A percentile compares a stretch with the other conserved stretches of the same genome.
Conservation (phyloP, 1,139 yeast species). For the Wickerhamomyces sp. region DNA sequence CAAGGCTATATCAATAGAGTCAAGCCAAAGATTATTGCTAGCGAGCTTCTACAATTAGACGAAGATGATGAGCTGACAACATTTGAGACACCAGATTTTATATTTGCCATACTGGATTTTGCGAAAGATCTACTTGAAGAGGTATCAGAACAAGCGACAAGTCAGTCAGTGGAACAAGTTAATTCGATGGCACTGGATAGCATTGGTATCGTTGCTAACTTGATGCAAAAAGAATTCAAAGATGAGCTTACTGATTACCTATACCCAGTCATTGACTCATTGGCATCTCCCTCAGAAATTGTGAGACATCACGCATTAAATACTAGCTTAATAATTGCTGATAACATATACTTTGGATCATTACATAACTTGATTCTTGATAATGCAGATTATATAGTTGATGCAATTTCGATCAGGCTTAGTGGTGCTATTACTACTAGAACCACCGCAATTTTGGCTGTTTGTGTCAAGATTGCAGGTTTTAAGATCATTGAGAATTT, state of each 20-base stretch:
- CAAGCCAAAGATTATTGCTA: conserved; percentile 12
- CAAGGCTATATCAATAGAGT: conserved; percentile 17
- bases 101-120: conserved; percentile 26
- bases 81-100: conserved; percentile 15
- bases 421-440: conserved; percentile 73
- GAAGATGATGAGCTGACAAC: conserved; percentile 10
- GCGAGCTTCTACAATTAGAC: conserved; percentile 27
- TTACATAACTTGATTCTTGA: conserved; percentile 51
- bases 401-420: conserved; percentile 63
- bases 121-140: conserved; percentile 24
- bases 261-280: conserved; percentile 49
- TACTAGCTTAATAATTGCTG: conserved; percentile 44
- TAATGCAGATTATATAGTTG: conserved; percentile 79
- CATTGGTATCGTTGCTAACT: conserved; percentile 34
- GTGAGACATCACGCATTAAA: conserved; percentile 44
- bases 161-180: conserved; percentile 9
- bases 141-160: conserved; percentile 14
- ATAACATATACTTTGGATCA: conserved; percentile 52
- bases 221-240: conserved; percentile 35
- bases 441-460: conserved; percentile 63
- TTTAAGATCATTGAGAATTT: conserved; percentile 58
- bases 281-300: conserved; percentile 43
- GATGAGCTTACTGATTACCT: conserved; percentile 50
- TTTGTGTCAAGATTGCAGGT: conserved; percentile 69
- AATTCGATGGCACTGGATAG: conserved; percentile 35